Evolutionary conservation across 192 early-diverging fungal species (phyloP), one percentile per base, ranked within the genome.

Genomic region (Lunasporangiospora selenospora): DNA sequence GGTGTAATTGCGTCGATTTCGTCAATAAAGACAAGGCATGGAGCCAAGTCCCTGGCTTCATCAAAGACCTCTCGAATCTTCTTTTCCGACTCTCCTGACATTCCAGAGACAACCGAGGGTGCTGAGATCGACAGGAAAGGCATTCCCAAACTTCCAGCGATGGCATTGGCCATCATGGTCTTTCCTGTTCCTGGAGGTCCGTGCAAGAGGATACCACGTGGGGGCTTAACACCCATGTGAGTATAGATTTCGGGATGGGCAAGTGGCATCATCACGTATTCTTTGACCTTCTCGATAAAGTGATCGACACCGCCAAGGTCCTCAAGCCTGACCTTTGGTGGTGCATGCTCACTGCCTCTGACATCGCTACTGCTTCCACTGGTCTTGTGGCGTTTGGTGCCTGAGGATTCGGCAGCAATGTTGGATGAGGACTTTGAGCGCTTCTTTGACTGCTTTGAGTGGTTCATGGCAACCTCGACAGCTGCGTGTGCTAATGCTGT

Each of bases 51-150:
- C 50, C 85, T 92, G 4, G 95, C 97, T 64, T 98, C 94, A n/a
- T 95, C 93, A 85, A 99, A 99, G 0, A 99, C 85, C 63, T 98
- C 97, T 29, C 97, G 85, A 24, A 99, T 89, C 80, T 98, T 98
- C 75, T 98, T 97, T 75, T 99, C 97, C 6, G 93, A 95, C 77
- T 99, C 97, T 40, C 97, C 97, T 18, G 96, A 97, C 95, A 98
- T 97, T 13, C 95, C 96, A 18, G 93, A 95, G 8, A 99, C 95
- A 26, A 98, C 85, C 1, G 92, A 92, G 16, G 97, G 97, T 6
- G 96, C 95, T 13, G 94, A 93, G 45, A 99, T 94, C 58, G 89
- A 93, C 49, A 97, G 76, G 48, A 99, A 95, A 4, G 95, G 94
- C 9, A 99, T 92, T 4, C 85, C 87, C 9, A 92, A 81, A 79